These are phyloP conservation scores for Chlorencoelia australis DNA, from an alignment of 2,329 filamentous ascomycete genomes.

Conservation along the genomic window DNA sequence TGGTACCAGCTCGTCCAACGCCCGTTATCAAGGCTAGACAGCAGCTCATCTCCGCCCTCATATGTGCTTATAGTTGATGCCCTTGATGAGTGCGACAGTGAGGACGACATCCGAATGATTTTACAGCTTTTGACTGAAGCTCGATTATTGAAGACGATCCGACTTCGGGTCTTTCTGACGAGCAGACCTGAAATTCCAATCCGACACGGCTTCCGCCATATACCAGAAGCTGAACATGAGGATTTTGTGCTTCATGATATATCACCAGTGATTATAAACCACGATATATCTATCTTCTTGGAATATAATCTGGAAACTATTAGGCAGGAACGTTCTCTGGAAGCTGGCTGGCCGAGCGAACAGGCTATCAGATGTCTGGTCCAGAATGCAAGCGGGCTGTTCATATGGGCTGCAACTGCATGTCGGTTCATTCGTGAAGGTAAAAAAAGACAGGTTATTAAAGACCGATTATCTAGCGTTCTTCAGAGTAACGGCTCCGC, in stretches of 20 bases:
- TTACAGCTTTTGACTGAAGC: slow-evolving; percentile 16
- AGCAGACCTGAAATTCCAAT: slow-evolving; percentile 24
- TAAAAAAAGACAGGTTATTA: no score
- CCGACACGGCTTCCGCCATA: slow-evolving; percentile 11
- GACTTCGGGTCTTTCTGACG: slow-evolving; percentile 23
- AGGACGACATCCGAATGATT: slow-evolving; percentile 16
- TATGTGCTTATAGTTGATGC: slow-evolving; percentile 24
- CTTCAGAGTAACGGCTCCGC: slow-evolving; percentile 1
- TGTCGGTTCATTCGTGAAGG: slow-evolving; percentile 19
- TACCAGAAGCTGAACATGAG: slow-evolving; percentile 1
- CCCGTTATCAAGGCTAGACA: slow-evolving; percentile 15
- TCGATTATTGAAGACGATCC: slow-evolving; percentile 3
- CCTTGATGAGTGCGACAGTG: slow-evolving; percentile 24
- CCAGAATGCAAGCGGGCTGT: slow-evolving; percentile 26
- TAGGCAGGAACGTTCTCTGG: slow-evolving; percentile 3
- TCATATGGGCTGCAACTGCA: slow-evolving; percentile 26
- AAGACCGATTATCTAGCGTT: no score
- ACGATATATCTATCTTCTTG: slow-evolving; percentile 12
- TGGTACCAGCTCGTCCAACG: not conserved
- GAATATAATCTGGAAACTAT: slow-evolving; percentile 10
- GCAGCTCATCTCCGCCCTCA: not conserved
- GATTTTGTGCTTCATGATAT: slow-evolving; percentile 10
- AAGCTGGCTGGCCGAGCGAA: slow-evolving; percentile 7
- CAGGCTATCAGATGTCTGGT: slow-evolving; percentile 13
- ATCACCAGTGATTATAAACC: slow-evolving; percentile 7